Evolutionary conservation across 2,329 filamentous ascomycete genomes (phyloP).

Genomic region (Mycogone perniciosa): DNA sequence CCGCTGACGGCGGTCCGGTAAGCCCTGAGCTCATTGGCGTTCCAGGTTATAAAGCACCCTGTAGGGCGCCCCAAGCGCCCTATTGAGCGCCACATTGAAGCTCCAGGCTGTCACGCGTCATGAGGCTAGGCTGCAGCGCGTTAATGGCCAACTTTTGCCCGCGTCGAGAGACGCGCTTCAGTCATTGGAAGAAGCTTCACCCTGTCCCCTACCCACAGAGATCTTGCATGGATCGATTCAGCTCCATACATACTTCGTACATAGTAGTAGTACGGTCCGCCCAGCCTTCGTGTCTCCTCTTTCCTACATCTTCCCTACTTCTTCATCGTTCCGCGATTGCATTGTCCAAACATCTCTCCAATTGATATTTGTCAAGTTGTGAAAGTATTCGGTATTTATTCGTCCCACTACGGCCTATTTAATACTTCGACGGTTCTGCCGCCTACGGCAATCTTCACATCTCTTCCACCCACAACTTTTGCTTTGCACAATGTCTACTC

Average conservation of each 20-base stretch:
- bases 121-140: slow-evolving; percentile 7
- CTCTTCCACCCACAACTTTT: not conserved
- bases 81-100: not conserved
- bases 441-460: slow-evolving; percentile 17
- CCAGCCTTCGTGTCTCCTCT: not conserved
- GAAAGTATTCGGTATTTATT: not conserved
- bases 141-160: slow-evolving; percentile 9
- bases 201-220: not conserved
- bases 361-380: not conserved
- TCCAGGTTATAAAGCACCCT: too few species aligned
- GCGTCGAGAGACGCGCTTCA: slow-evolving; percentile 7
- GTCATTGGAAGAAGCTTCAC: slow-evolving; percentile 1
- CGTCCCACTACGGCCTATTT: slow-evolving; percentile 9
- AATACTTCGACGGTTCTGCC: slow-evolving; percentile 2
- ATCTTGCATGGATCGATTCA: not conserved
- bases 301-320: slow-evolving; percentile 12
- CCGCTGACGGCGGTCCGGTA: not conserved
- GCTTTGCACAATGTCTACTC: slow-evolving; percentile 40
- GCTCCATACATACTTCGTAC: too few species aligned
- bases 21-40: too few species aligned
- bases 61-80: too few species aligned
- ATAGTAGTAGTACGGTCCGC: not conserved
- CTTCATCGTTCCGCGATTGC: slow-evolving; percentile 14
- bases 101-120: slow-evolving; percentile 2
- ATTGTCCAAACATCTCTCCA: not conserved